Base-by-base conservation (phyloP, 192 early-diverging fungal genomes). In the Backusella psychrophila region DNA sequence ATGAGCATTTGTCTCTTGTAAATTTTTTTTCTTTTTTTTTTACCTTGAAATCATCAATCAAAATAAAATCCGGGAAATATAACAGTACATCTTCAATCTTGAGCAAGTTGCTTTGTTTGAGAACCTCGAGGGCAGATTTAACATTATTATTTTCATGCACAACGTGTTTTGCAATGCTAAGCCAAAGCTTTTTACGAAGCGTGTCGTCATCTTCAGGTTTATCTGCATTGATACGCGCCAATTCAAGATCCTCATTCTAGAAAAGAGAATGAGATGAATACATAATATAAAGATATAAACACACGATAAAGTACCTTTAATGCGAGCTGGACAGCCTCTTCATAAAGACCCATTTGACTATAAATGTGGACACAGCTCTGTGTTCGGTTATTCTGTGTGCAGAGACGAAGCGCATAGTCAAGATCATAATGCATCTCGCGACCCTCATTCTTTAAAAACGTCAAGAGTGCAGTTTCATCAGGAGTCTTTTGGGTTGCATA, bases 21-120 rank as follows among this genome's bases (percentile, higher is more conserved):
- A 6, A 46, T 0, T 31, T 7, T 17, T 35, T 14, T 31, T 21
- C 35, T 31, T 56, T 35, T 38, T 35, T 12, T 3, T 0, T 21
- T 34, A 85, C 84, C 84, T 98, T 99, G 83, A 99, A 97, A 78
- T 98, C 94, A 77, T 99, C 95, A 79, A 99, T 99, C 0, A 94
- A 86, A 1, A 96, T 94, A 85, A 99, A 98, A 76, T 98, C 98
- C 0, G 97, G 98, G 80, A 99, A 99, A 78, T 93, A 97, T 1
- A 94, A 96, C 71, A 99, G 83, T 69, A 99, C 94, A 82, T 99
- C 96, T 79, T 97, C 96, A 59, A 99, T 94, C 68, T 94, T 95
- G 35, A 97, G 83, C 9, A 97, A 77, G 46, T 96, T 92, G 21
- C 93, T 92, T 63, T 92, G 86, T 53, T 89, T 88, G 70, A 97